Evolutionary conservation across 169 alveolate genomes (phyloP).

Genomic region (Babesia ovata): DNA sequence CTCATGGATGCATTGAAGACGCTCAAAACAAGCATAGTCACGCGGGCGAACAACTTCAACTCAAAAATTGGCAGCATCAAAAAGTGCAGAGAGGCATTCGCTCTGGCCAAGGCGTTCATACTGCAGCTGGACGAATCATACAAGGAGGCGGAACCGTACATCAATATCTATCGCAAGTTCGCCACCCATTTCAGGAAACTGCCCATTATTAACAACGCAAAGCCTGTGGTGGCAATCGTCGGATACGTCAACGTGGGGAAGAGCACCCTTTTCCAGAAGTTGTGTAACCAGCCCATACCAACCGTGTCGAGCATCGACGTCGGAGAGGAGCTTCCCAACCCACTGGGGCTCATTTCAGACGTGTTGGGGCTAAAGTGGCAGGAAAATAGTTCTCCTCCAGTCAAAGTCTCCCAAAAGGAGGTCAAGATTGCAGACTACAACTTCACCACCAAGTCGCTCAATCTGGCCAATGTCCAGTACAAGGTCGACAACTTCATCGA

Average conservation of each 20-base stretch:
- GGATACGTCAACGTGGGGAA: conserved; percentile 69
- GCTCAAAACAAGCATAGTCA: conserved; percentile 27
- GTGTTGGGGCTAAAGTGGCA: conserved; percentile 62
- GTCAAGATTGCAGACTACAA: conserved; percentile 60
- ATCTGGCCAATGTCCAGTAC: conserved; percentile 34
- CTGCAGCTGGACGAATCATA: conserved; percentile 49
- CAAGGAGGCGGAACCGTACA: conserved; percentile 28
- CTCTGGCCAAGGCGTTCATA: conserved; percentile 49
- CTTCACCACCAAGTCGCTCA: conserved; percentile 61
- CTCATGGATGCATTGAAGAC: conserved; percentile 31
- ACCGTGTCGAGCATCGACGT: not conserved
- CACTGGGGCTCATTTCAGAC: conserved; percentile 41
- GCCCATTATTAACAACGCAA: conserved; percentile 43
- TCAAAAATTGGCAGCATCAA: conserved; percentile 17
- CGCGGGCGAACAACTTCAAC: conserved; percentile 38
- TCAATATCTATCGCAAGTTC: conserved; percentile 39
- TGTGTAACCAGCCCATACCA: conserved; percentile 10
- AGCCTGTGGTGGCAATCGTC: conserved; percentile 55
- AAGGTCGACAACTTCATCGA: conserved; percentile 34
- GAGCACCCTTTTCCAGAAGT: conserved; percentile 52
- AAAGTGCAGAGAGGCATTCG: conserved; percentile 66
- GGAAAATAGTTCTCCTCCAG: conserved; percentile 11
- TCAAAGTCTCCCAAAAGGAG: conserved; percentile 19
- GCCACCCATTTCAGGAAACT: conserved; percentile 27
- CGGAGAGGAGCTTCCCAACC: conserved; percentile 1